Percentiles rank a stretch among this genome's conserved stretches.
Conservation (phyloP, 306 rosid genomes). For the Lathyrus oleraceus region DNA sequence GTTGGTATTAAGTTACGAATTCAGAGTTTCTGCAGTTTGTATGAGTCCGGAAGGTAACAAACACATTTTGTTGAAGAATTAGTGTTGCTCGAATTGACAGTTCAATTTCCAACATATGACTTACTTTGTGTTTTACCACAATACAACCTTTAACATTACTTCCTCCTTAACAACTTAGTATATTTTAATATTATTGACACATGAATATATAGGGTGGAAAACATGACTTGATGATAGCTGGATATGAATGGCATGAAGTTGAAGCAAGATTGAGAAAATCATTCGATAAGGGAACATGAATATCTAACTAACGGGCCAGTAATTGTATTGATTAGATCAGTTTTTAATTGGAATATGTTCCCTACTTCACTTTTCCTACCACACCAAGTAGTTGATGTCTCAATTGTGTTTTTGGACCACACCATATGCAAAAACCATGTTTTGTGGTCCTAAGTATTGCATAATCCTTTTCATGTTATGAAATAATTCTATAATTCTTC, state of each 20-base stretch:
- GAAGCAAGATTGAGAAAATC: not conserved
- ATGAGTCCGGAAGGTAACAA: slow-evolving; percentile 13
- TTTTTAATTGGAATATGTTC: slow-evolving; percentile 31
- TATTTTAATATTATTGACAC: no score
- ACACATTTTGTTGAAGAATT: slow-evolving; percentile 8
- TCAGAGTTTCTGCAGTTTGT: not conserved
- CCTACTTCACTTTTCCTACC: slow-evolving; percentile 32
- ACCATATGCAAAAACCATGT: slow-evolving; percentile 25
- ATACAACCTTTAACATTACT: not conserved
- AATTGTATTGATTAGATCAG: slow-evolving; percentile 26
- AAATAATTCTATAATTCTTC: no score
- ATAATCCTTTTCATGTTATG: no score
- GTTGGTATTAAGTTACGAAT: not conserved
- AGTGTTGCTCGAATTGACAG: slow-evolving; percentile 22
- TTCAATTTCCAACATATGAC: slow-evolving; percentile 1
- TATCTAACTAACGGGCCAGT: not conserved
- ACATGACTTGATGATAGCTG: no score
- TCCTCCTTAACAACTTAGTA: no score
- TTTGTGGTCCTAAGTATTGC: slow-evolving; percentile 17
- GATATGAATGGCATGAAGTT: not conserved
- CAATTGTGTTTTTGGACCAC: slow-evolving; percentile 36
- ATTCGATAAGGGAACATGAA: slow-evolving; percentile 2
- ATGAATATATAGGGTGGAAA: no score
- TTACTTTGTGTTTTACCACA: slow-evolving; percentile 8
- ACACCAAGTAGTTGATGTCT: slow-evolving; percentile 16